phyloP scores from a whole-genome alignment of 108 stramenopile genomes.

The Aurantiochytrium sp. region DNA sequence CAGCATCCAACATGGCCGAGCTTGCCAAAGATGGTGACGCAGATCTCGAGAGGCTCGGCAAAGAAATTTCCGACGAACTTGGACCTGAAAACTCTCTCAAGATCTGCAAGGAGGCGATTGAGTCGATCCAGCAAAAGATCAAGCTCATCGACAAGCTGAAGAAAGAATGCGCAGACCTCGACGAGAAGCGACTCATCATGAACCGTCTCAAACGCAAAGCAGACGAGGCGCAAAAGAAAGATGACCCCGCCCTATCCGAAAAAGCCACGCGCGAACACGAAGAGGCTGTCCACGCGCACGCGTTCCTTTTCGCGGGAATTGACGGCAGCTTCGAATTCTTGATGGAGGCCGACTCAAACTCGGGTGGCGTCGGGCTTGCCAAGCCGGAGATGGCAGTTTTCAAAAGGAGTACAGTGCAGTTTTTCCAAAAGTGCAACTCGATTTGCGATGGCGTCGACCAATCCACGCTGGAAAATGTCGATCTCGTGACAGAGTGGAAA shows the following conservation, averaged over 20 bases:
- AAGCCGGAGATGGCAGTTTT: constrained; percentile 4
- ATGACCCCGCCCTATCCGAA: not conserved
- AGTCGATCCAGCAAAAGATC: constrained; percentile 2
- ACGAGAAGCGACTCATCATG: not conserved
- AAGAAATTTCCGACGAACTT: not conserved
- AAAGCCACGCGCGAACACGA: not conserved
- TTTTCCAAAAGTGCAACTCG: not conserved
- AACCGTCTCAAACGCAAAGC: not conserved
- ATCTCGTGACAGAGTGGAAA: not conserved
- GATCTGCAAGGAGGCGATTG: not conserved
- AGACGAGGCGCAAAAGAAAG: not conserved
- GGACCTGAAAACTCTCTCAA: not conserved
- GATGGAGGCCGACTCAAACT: not conserved
- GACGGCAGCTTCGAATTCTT: not conserved
- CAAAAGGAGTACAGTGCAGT: not conserved
- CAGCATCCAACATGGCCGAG: not conserved
- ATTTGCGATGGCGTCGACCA: not conserved
- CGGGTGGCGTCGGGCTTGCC: not conserved
- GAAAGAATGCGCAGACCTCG: not conserved
- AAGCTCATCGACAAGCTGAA: not conserved
- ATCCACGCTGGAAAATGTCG: not conserved
- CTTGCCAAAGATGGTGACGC: not conserved
- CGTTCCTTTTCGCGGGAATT: not conserved
- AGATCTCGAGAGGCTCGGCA: not conserved
- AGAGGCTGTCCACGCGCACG: not conserved